Evolutionary conservation across 2,329 filamentous ascomycete species (phyloP).

Genomic region (Sporothrix inflata): DNA sequence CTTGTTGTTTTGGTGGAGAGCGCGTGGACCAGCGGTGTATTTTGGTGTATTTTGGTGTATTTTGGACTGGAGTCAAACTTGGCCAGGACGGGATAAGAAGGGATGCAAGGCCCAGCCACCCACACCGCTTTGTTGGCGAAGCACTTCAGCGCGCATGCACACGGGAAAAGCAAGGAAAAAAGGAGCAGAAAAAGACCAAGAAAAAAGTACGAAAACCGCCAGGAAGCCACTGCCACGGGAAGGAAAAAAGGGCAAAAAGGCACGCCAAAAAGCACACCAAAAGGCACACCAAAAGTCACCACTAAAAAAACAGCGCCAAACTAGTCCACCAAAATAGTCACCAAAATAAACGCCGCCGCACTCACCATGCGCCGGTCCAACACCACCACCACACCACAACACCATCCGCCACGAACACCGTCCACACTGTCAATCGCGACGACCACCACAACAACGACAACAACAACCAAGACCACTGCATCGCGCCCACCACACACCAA

Average conservation of each 20-base stretch:
- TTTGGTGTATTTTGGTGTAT: not conserved
- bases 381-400: slow-evolving; percentile 21
- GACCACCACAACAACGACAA: not conserved
- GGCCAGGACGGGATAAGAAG: slow-evolving; percentile 21
- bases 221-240: not conserved
- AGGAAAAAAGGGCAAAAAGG: not conserved
- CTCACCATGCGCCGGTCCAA: slow-evolving; percentile 1
- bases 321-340: not conserved
- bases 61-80: not conserved
- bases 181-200: not conserved
- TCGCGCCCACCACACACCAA: not conserved
- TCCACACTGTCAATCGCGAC: not conserved
- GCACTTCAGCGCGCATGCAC: too few relatives aligned
- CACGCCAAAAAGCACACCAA: not conserved
- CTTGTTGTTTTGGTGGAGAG: slow-evolving; percentile 15
- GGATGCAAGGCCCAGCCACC: slow-evolving; percentile 21
- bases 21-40: slow-evolving; percentile 8
- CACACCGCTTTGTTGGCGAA: slow-evolving; percentile 21
- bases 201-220: slow-evolving; percentile 12
- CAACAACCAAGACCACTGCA: not conserved
- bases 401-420: not conserved
- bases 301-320: not conserved
- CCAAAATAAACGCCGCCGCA: not conserved
- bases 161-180: not conserved
- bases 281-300: not conserved